A percentile compares a stretch with the other conserved stretches of the same genome.
Conservation (phyloP, 176 grass and related monocot genomes). For the Puya raimondii region DNA sequence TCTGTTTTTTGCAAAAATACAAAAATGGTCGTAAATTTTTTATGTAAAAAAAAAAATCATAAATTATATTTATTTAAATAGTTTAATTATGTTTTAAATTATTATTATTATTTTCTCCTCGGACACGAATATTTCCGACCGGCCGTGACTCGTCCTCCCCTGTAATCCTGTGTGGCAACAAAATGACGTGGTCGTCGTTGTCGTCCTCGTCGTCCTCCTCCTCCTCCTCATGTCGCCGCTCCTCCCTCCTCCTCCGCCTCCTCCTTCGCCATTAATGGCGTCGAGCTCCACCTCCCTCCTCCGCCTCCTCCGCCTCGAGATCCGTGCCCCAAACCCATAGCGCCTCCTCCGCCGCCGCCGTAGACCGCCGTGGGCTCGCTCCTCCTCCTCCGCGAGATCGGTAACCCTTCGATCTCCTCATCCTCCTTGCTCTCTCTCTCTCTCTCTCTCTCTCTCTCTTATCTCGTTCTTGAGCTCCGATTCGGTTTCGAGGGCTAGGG, state of each 20-base stretch:
- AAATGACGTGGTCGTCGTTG: too few species aligned
- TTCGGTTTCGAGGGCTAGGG: neutral
- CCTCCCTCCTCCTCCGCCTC: neutral
- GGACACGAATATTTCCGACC: too few species aligned
- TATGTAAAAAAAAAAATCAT: too few species aligned
- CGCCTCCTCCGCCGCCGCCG: neutral
- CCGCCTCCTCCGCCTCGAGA: neutral
- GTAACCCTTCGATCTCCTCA: conserved; percentile 5
- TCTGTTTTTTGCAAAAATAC: too few species aligned
- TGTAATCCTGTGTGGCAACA: too few species aligned
- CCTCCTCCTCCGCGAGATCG: conserved; percentile 1
- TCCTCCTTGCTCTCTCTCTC: neutral
- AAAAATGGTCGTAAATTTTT: too few species aligned
- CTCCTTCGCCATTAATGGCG: conserved; percentile 3
- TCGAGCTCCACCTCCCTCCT: neutral
- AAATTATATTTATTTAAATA: too few species aligned
- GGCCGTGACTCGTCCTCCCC: too few species aligned
- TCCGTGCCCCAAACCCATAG: neutral
- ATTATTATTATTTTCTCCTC: too few species aligned
- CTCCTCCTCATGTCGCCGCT: neutral
- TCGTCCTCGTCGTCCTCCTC: too few species aligned
- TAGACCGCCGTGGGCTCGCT: neutral
- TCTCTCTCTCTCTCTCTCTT: neutral
- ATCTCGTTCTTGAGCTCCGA: neutral
- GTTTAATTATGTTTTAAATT: too few species aligned